Conservation (phyloP, 176 grass and related monocot species). For the Hsuehochloa calcarea region DNA sequence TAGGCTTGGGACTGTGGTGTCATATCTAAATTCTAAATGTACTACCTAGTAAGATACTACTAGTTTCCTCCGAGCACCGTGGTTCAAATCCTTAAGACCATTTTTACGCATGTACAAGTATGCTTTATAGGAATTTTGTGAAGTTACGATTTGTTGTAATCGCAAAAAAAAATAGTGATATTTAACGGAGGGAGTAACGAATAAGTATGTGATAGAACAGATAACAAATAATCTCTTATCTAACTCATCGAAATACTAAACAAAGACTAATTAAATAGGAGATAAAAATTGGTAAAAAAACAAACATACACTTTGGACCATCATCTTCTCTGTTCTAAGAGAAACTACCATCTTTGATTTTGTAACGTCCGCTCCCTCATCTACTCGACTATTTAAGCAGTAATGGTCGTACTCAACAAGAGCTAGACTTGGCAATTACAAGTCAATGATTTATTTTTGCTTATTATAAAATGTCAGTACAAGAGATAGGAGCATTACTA, state of each 20-base stretch:
- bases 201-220: not conserved
- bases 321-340: not conserved
- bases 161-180: not conserved
- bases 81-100: too few relatives aligned
- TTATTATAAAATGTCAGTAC: not conserved
- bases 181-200: not conserved
- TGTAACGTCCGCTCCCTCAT: not conserved
- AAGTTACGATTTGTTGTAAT: too few relatives aligned
- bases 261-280: not conserved
- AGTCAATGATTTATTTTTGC: not conserved
- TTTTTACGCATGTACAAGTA: too few relatives aligned
- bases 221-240: not conserved
- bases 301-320: not conserved
- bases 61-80: fast-evolving
- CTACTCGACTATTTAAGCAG: not conserved
- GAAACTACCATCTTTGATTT: not conserved
- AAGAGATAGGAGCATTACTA: not conserved
- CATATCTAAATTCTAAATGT: too few relatives aligned
- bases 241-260: not conserved
- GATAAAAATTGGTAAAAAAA: not conserved
- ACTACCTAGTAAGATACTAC: not conserved
- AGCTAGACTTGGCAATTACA: not conserved
- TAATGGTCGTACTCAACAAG: not conserved
- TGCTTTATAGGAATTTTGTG: too few relatives aligned
- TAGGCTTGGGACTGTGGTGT: not conserved